Percentiles rank a stretch among this genome's conserved stretches.
phyloP scores from a whole-genome alignment of 176 grass and related monocot genomes.

The Carex littledalei region DNA sequence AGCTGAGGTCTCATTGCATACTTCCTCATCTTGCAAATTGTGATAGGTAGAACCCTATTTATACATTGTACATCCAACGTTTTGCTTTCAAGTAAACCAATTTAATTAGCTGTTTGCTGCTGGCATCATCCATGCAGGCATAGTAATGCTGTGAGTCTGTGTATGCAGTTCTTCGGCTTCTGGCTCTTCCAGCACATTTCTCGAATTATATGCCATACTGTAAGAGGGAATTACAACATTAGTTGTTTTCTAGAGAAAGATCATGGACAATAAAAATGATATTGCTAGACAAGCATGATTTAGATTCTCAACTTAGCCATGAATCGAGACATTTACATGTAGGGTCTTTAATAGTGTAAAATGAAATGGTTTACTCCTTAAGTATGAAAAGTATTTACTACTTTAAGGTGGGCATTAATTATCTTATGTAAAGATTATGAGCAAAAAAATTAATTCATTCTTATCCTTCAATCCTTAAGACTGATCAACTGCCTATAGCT shows the following conservation, averaged over 20 bases:
- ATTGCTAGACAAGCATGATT: background rate
- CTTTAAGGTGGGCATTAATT: background rate
- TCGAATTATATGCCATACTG: background rate
- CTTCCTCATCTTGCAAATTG: background rate
- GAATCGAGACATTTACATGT: no score
- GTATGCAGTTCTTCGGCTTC: background rate
- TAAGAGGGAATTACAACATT: background rate
- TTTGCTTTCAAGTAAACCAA: background rate
- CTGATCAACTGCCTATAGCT: background rate
- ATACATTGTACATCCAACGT: background rate
- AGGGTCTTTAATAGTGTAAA: background rate
- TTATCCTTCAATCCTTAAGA: background rate
- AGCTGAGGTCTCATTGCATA: background rate
- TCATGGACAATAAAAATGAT: background rate
- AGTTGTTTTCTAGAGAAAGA: background rate
- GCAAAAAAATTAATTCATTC: background rate
- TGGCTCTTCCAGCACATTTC: background rate
- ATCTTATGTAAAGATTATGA: background rate
- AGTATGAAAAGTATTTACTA: background rate
- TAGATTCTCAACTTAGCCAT: background rate
- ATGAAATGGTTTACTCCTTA: background rate
- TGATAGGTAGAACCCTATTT: background rate
- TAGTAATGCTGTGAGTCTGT: background rate
- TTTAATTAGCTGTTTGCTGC: background rate
- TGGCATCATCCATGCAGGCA: slow-evolving; percentile 16